Evolutionary conservation across 108 stramenopile genomes (phyloP), one percentile per base, ranked within the genome.

Genomic region (Pinguiococcus pyrenoidosus): DNA sequence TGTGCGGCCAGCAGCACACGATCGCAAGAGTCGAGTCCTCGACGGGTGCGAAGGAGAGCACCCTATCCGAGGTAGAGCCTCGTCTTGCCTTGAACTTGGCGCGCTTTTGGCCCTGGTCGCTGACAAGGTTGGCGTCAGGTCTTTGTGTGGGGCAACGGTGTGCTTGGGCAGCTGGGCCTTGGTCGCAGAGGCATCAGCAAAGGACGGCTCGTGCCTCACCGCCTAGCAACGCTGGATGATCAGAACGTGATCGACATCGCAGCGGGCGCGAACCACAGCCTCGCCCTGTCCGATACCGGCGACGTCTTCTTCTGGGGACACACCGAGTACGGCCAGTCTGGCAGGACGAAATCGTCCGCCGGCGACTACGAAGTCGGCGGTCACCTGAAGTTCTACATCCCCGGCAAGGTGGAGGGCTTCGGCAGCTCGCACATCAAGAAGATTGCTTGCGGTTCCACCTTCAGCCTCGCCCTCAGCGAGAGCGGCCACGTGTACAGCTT

Each of bases 161-260:
- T 43, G 53, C 23, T 54, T 3, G 53, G 53, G 3, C 53, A 54
- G 18, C 18, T 54, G 21, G 53, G 53, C 20, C n/a, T 54, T 4
- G 53, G 53, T 6, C 14, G 16, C 17, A 28, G 3, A n/a, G 38
- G 40, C 36, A 54, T 18, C 3, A 4, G 36, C 10, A 41, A 43
- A 25, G 53, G 53, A 4, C 38, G 41, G 28, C 12, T 54, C 12
- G 3, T 8, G 4, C 53, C 53, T 3, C n/a, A 34, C 4, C 30
- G 36, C 26, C 2, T 54, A 8, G 7, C 3, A 8, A 5, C 18
- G 14, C 14, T 54, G 13, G 35, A 45, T 6, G 18, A 54, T 2
- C 5, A 43, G 6, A 39, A 39, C 18, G 53, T 39, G 37, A 12
- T 43, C 13, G 6, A 39, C 30, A 12, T 54, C 28, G 42, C 53